Conservation (phyloP, 2,329 filamentous ascomycete species). For the Cordyceps tenuipes region DNA sequence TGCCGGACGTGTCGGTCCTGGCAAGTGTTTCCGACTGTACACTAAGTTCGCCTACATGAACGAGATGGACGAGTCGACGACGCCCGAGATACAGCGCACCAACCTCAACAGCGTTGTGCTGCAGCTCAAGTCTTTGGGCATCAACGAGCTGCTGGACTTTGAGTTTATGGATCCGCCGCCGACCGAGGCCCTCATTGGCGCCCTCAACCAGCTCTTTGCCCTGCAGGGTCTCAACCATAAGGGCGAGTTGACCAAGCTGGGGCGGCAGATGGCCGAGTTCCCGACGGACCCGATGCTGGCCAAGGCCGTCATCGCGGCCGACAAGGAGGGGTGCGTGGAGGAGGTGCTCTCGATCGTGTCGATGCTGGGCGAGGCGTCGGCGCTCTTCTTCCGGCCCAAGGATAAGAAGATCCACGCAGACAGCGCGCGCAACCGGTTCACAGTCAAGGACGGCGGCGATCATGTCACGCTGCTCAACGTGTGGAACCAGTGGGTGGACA, state of each 20-base stretch:
- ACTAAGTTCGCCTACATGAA: slow-evolving; percentile 93
- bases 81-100: slow-evolving; percentile 85
- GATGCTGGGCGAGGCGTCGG: slow-evolving; percentile 82
- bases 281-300: slow-evolving; percentile 88
- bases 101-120: slow-evolving; percentile 80
- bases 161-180: slow-evolving; percentile 95
- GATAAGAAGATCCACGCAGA: slow-evolving; percentile 97
- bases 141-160: slow-evolving; percentile 87
- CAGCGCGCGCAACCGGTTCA: slow-evolving; percentile 80
- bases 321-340: slow-evolving; percentile 85
- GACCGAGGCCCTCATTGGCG: slow-evolving; percentile 79
- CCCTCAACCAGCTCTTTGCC: slow-evolving; percentile 84
- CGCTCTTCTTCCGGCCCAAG: slow-evolving; percentile 89
- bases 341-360: slow-evolving; percentile 90
- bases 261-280: slow-evolving; percentile 91
- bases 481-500: slow-evolving; percentile 92
- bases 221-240: slow-evolving; percentile 82
- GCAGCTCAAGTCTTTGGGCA: slow-evolving; percentile 79
- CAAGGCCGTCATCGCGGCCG: slow-evolving; percentile 79
- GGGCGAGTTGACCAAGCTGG: slow-evolving; percentile 82
- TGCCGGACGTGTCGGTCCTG: slow-evolving; percentile 83
- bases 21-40: slow-evolving; percentile 89
- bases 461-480: slow-evolving; percentile 83
- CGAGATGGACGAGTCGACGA: slow-evolving; percentile 86
- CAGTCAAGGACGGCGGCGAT: slow-evolving; percentile 83